Evolutionary conservation across 2,329 filamentous ascomycete genomes (phyloP).

Genomic region (Macrophomina phaseolina): DNA sequence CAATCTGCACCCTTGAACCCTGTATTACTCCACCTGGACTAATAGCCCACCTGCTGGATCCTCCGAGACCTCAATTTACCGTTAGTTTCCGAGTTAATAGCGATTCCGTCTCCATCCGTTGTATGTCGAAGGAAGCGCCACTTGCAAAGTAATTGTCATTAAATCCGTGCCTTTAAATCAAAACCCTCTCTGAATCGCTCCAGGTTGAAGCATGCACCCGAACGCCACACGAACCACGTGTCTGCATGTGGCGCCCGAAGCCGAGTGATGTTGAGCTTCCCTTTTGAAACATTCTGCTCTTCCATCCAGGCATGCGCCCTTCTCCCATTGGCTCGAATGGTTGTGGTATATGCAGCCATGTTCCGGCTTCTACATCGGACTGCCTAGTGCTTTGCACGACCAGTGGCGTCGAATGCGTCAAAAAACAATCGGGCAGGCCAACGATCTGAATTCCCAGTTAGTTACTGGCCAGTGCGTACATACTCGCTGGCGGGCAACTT

Average conservation of each 20-base stretch:
- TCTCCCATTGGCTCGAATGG: background rate
- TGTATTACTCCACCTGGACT: background rate
- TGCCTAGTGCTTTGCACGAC: background rate
- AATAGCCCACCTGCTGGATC: background rate
- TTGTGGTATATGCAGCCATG: background rate
- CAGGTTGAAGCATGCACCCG: background rate
- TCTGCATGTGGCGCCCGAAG: background rate
- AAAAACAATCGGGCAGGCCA: conserved; percentile 1
- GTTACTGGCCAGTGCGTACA: background rate
- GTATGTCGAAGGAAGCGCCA: background rate
- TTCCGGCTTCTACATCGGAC: background rate
- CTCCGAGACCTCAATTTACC: background rate
- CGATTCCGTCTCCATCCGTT: background rate
- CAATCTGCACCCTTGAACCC: conserved; percentile 5
- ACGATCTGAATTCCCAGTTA: background rate
- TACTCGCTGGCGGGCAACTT: background rate
- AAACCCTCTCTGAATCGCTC: background rate
- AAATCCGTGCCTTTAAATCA: background rate
- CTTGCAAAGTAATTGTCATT: background rate
- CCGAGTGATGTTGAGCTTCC: too few species aligned
- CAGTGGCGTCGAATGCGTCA: background rate
- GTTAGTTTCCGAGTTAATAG: conserved; percentile 1
- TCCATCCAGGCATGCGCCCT: background rate
- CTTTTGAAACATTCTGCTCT: background rate
- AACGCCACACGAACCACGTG: background rate